These are phyloP conservation scores for Scutellaria baicalensis DNA, from an alignment of 257 asterid genomes.

Conservation along the genomic window DNA sequence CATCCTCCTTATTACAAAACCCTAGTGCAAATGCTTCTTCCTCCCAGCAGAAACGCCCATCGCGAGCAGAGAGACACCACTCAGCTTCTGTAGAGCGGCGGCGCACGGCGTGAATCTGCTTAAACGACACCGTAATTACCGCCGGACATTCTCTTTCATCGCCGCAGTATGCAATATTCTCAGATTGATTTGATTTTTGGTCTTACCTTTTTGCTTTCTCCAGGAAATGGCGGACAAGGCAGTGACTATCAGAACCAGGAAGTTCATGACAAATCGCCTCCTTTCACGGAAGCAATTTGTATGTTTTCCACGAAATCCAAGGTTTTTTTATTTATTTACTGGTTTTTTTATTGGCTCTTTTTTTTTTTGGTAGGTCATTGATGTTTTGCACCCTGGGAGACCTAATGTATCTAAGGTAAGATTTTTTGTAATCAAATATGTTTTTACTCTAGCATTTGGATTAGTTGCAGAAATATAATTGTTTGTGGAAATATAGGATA, in stretches of 20 bases:
- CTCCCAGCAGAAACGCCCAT: neutral
- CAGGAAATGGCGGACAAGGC: slow-evolving; percentile 67
- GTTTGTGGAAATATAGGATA: neutral
- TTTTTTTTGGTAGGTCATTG: slow-evolving; percentile 33
- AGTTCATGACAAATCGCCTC: slow-evolving; percentile 70
- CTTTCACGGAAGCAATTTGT: slow-evolving; percentile 73
- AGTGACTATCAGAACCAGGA: slow-evolving; percentile 59
- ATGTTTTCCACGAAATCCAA: neutral
- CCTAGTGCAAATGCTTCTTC: slow-evolving; percentile 3
- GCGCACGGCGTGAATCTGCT: slow-evolving; percentile 15
- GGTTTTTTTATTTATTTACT: neutral
- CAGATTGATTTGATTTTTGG: neutral
- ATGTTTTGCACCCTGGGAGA: slow-evolving; percentile 68
- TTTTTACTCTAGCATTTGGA: neutral
- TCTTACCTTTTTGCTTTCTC: neutral
- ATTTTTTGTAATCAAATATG: neutral
- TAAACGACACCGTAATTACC: slow-evolving; percentile 5
- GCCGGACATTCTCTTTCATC: neutral
- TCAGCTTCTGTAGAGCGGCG: slow-evolving; percentile 11
- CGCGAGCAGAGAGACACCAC: neutral
- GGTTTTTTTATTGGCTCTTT: neutral
- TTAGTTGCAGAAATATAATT: neutral
- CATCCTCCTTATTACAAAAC: slow-evolving; percentile 2
- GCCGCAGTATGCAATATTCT: neutral
- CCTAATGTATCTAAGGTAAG: slow-evolving; percentile 66